Base-by-base conservation (phyloP, 2,329 filamentous ascomycete species). In the Botrytis pseudocinerea region DNA sequence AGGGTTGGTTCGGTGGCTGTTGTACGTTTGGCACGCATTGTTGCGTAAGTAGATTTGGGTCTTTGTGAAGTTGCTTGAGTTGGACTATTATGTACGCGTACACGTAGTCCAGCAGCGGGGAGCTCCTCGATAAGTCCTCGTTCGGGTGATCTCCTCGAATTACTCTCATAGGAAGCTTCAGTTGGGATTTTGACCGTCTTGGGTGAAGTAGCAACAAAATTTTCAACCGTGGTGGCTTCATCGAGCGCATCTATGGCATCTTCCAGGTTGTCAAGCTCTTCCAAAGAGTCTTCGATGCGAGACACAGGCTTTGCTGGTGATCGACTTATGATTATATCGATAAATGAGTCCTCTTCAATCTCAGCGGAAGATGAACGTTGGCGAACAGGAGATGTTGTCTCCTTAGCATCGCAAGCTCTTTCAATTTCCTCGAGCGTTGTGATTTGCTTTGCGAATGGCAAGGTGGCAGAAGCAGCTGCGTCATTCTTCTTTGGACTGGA, bases 271-370 rank as follows among this genome's bases (percentile, higher is more conserved):
- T 91, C 89, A 32, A 91, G 82, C 75, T 88, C 88, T 78, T 90
- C 89, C 14, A 91, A 82, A 2, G 89, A 90, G 78, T 91, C 89
- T 78, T 91, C 89, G 68, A 91, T 91, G 28, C 88, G 86, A 40
- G 81, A 79, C 48, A 82, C 76, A 42, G 79, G 78, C 66, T 82
- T 81, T 60, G 76, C 85, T 80, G 81, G 80, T 12, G 80, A 81
- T 72, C 80, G 78, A 63, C 80, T 77, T 57, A 75, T 82, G 20
- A 83, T 81, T 77, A 83, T 74, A 77, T 82, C 80, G 16, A 82
- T 78, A 75, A 83, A 82, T 65, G 80, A 81, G 70, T 81, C 80
- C 25, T 80, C 78, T 44, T 76, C 75, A 69, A 66, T 62, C 59
- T 75, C 74, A n/a, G 73, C 71, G 46, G 28, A 28, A 68, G 62